A percentile compares a stretch with the other conserved stretches of the same genome.
Evolutionary conservation across 2,329 filamentous ascomycete genomes (phyloP).

Genomic region (Colletotrichum sp.): DNA sequence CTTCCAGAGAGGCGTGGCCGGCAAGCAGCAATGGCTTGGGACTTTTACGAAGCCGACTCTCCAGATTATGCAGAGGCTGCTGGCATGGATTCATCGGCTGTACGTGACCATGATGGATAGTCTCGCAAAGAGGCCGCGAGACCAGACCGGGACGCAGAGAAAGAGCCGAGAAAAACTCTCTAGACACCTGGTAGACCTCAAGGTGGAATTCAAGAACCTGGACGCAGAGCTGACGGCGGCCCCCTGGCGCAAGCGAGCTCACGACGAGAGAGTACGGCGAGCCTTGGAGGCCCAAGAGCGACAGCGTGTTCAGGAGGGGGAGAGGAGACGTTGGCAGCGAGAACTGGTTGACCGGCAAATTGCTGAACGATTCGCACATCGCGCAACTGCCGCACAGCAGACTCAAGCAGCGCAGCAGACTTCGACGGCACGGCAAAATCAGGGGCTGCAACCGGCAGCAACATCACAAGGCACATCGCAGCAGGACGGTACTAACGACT

Average conservation of each 20-base stretch:
- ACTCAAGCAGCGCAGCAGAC: neutral
- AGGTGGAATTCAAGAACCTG: neutral
- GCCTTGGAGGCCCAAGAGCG: neutral
- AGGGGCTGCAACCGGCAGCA: neutral
- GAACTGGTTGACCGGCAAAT: conserved; percentile 3
- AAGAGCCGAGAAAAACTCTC: neutral
- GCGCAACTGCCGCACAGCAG: neutral
- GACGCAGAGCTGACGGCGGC: neutral
- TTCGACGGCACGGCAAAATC: neutral
- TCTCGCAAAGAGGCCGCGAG: neutral
- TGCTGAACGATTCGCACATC: neutral
- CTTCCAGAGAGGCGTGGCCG: neutral
- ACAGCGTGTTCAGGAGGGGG: neutral
- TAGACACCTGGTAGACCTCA: neutral
- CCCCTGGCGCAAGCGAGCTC: neutral
- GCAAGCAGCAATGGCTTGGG: neutral
- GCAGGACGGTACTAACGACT: neutral
- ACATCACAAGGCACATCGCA: neutral
- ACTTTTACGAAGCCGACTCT: neutral
- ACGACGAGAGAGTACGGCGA: neutral
- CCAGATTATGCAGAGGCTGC: conserved; percentile 13
- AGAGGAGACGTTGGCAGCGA: neutral
- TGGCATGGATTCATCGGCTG: neutral
- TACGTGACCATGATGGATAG: neutral
- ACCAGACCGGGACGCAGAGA: neutral